A percentile compares a stretch with the other conserved stretches of the same genome.
phyloP scores from a whole-genome alignment of 805 yeast species.

The Pichia exigua region DNA sequence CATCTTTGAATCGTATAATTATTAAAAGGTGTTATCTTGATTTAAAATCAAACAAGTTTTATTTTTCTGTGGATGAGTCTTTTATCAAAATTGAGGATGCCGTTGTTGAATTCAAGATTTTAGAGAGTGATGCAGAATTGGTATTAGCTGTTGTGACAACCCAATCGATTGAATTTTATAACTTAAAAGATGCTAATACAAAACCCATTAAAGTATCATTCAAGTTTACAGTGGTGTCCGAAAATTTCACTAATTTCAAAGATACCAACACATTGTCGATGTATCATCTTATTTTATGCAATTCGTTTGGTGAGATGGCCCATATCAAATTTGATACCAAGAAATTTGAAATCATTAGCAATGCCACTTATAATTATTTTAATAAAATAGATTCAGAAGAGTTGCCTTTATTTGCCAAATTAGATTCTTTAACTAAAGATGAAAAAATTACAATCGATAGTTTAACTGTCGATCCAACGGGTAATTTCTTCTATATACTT shows the following conservation, averaged over 20 bases:
- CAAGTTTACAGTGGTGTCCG: conserved; percentile 1
- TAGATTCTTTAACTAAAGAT: conserved; percentile 7
- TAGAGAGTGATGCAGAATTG: background rate
- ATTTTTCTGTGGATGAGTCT: background rate
- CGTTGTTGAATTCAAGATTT: background rate
- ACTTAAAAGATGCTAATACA: background rate
- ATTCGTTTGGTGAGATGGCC: conserved; percentile 8
- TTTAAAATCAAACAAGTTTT: background rate
- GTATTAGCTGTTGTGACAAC: background rate
- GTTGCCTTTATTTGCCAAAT: conserved; percentile 12
- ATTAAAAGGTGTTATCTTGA: conserved; percentile 1
- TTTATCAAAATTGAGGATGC: background rate
- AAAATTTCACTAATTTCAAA: conserved; percentile 6
- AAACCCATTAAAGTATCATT: background rate
- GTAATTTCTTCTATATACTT: conserved; percentile 3
- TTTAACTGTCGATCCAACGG: conserved; percentile 4
- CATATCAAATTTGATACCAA: conserved; percentile 2
- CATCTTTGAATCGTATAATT: conserved; percentile 9
- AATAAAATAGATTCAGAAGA: conserved; percentile 1
- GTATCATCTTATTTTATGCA: conserved; percentile 8
- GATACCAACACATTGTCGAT: background rate
- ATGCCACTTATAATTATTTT: conserved; percentile 9
- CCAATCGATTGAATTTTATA: background rate
- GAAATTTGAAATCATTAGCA: background rate
- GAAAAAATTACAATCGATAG: background rate